Evolutionary conservation across 805 yeast genomes (phyloP), one percentile per base, ranked within the genome.

Genomic region (Candida pseudoglaebosa): DNA sequence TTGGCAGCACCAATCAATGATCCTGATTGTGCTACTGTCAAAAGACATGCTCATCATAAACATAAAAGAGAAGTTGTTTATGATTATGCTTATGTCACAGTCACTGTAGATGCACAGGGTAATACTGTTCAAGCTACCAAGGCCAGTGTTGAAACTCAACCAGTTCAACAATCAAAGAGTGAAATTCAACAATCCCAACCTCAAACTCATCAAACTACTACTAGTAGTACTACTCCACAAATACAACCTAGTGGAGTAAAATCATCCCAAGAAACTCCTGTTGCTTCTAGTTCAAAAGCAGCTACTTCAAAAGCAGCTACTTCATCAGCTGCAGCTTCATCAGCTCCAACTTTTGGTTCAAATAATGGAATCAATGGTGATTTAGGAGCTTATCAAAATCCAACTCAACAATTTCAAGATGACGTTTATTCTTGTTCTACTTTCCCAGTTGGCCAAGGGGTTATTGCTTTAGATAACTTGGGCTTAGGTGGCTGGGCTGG

Each of bases 371-470:
- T 32, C 56, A 48, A 71, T 10, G 85, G 84, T 55, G 84, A 77
- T 54, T 69, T 80, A 50, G 46, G 65, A 22, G 68, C 61, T 37
- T 80, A 62, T 56, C 51, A 62, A 9, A 60, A 59, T 49, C 84
- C 86, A 47, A 50, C 73, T 34, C 65, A 59, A 38, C 63, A 67
- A 42, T 83, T 84, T 59, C 67, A 70, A 56, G 95, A 85, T 55
- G 95, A 93, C 59, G 75, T 76, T 37, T 67, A 80, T 58, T 59
- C 71, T 37, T 85, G 95, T 72, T 70, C 77, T 40, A 67, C 70
- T 29, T 81, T 85, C 73, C 90, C 90, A 54, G 64, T 79, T n/a
- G 86, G 83, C 41, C 75, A 80, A 53, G 89, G 89, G 70, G 84
- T 81, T 28, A 65, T 83, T 53, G 52, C 81, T 28, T 65, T 82